Conservation (phyloP, 2,329 filamentous ascomycete species). For the Xylariaceae sp. region DNA sequence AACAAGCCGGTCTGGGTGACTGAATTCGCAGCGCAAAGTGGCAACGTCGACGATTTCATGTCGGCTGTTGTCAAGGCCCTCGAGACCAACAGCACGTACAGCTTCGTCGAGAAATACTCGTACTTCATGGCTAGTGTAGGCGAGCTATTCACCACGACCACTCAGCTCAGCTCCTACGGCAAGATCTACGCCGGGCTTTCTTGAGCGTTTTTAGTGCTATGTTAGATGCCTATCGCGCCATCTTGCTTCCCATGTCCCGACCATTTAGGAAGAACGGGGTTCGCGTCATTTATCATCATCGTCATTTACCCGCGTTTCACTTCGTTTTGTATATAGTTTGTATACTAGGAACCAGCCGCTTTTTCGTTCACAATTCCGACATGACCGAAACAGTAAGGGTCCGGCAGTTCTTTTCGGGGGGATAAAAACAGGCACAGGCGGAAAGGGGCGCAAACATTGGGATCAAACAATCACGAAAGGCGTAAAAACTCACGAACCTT, state of each 20-base stretch:
- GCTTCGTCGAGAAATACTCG: conserved; percentile 52
- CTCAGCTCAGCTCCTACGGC: conserved; percentile 44
- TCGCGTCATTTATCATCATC: no score
- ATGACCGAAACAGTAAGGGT: no score
- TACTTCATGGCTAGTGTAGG: conserved; percentile 51
- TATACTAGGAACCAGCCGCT: conserved; percentile 13
- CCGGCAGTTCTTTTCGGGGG: no score
- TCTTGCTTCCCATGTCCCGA: no score
- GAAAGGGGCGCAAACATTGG: no score
- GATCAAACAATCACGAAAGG: no score
- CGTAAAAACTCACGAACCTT: no score
- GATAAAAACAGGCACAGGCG: no score
- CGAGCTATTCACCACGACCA: conserved; percentile 40
- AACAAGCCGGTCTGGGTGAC: conserved; percentile 58
- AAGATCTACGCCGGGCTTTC: conserved; percentile 45
- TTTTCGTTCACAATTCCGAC: not conserved
- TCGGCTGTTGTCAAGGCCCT: conserved; percentile 44
- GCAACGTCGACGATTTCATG: conserved; percentile 47
- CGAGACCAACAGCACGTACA: conserved; percentile 41
- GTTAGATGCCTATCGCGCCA: not conserved
- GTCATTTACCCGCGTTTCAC: conserved; percentile 7
- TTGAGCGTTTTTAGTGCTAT: conserved; percentile 20
- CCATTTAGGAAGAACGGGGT: no score
- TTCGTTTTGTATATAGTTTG: conserved; percentile 24
- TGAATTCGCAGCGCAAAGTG: conserved; percentile 56